Evolutionary conservation across 352 stramenopile species (phyloP).

Genomic region (Phytophthora ohioensis): DNA sequence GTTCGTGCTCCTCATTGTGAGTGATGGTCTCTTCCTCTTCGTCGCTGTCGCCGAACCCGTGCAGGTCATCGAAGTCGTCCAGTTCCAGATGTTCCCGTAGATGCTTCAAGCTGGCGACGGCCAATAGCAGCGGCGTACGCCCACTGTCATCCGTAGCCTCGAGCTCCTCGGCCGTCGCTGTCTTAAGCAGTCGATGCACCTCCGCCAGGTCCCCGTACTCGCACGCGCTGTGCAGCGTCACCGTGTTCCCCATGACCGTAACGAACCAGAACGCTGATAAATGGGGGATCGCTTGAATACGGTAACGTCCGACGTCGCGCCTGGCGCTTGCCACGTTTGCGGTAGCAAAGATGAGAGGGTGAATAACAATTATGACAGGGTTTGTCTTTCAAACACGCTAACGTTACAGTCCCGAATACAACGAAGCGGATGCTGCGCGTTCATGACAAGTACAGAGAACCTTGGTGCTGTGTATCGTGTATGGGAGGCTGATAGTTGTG

Average conservation of each 20-base stretch:
- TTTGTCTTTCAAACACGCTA: background rate
- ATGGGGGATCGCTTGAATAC: slow-evolving; percentile 13
- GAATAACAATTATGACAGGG: background rate
- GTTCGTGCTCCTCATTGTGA: background rate
- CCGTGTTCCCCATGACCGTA: slow-evolving; percentile 77
- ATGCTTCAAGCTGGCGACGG: slow-evolving; percentile 68
- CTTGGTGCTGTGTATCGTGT: background rate
- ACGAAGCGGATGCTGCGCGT: slow-evolving; percentile 69
- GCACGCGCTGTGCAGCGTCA: slow-evolving; percentile 86
- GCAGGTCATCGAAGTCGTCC: slow-evolving; percentile 51
- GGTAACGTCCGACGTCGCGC: slow-evolving; percentile 40
- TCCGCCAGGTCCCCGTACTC: slow-evolving; percentile 71
- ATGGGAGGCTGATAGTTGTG: background rate
- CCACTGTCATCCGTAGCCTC: slow-evolving; percentile 80
- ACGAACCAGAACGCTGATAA: slow-evolving; percentile 7
- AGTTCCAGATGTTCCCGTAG: slow-evolving; percentile 51
- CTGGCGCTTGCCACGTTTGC: slow-evolving; percentile 20
- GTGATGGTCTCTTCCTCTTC: slow-evolving; percentile 28
- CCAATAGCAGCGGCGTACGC: slow-evolving; percentile 78
- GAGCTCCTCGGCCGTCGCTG: slow-evolving; percentile 65
- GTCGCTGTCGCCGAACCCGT: slow-evolving; percentile 38
- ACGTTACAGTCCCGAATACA: background rate
- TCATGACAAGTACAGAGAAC: slow-evolving; percentile 65
- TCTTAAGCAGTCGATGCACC: slow-evolving; percentile 70
- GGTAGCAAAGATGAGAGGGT: slow-evolving; percentile 10